Base-by-base conservation (phyloP, 257 asterid genomes). In the Ilex asprella region DNA sequence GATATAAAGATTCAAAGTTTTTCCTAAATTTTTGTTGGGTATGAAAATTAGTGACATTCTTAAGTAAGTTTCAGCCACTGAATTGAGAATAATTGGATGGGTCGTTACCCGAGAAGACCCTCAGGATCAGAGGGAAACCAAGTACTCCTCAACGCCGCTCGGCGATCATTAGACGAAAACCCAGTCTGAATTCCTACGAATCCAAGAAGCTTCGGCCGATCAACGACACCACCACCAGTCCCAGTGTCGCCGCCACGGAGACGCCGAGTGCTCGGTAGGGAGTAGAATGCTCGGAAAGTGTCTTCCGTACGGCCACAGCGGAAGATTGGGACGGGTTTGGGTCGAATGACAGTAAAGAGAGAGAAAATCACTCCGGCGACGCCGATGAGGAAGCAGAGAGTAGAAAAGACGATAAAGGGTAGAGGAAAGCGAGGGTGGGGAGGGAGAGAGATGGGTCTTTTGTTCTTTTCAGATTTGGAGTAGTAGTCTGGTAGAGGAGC, bases 51-150 rank as follows among this genome's bases (percentile, higher is more conserved):
- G 8, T 35, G 41, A 7, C 41, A 35, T 35, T 35, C 41, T 3
- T 3, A 35, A 35, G 7, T 3, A 35, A 35, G 7, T 3, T 5
- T 3, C 41, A 35, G 8, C 2, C 41, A 35, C 41, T 35, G 8
- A 35, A 35, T 35, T 35, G 8, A 35, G 7, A 35, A 7, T 35
- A 35, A 35, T 7, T 35, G 8, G 5, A 2, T 35, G 8, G 8
- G 7, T 35, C 8, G 41, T 35, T 43, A 68, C 73, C 73, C 55
- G 30, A 68, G 63, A 61, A 68, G 67, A 55, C 39, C 31, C 31
- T 68, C 73, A 21, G 73, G 73, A 21, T 68, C 67, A 30, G 73
- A 61, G 9, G 73, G 73, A 49, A 68, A 61, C 73, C 73, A 68
- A 61, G 67, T 61, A 61, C 58, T 54, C 63, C 73, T 61, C 67